Percentiles rank a stretch among this genome's conserved stretches.
These are phyloP conservation scores for Rhexocercosporidium sp. DNA, from an alignment of 2,329 filamentous ascomycete genomes.

Conservation along the genomic window DNA sequence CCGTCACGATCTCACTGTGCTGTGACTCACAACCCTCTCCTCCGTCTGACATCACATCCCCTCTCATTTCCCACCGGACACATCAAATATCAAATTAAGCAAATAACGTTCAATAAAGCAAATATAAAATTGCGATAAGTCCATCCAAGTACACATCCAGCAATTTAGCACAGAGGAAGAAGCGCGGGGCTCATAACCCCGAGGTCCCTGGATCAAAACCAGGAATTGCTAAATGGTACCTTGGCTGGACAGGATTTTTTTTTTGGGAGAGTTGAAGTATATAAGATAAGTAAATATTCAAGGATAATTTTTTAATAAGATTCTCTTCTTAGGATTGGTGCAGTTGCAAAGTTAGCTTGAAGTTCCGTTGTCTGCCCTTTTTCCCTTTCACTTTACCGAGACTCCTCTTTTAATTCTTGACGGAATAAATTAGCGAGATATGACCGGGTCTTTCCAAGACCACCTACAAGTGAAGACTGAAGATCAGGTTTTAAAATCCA, in stretches of 20 bases:
- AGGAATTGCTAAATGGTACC: background rate
- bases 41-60: background rate
- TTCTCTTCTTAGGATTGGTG: no score
- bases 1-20: background rate
- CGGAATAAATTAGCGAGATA: no score
- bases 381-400: no score
- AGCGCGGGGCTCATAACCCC: background rate
- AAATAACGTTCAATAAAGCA: background rate
- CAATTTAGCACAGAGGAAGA: conserved; percentile 4
- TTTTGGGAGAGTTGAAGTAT: no score
- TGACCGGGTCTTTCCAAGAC: no score
- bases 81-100: background rate
- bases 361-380: no score
- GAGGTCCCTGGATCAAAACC: conserved; percentile 2
- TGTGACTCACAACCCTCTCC: background rate
- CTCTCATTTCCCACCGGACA: no score
- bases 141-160: background rate
- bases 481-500: background rate
- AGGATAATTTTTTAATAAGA: background rate
- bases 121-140: background rate
- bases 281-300: no score
- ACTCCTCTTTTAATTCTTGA: no score
- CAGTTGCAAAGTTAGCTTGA: no score
- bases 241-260: background rate
- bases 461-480: background rate